Base-by-base conservation (phyloP, 768 basidiomycete species). In the Kwoniella heveanensis region DNA sequence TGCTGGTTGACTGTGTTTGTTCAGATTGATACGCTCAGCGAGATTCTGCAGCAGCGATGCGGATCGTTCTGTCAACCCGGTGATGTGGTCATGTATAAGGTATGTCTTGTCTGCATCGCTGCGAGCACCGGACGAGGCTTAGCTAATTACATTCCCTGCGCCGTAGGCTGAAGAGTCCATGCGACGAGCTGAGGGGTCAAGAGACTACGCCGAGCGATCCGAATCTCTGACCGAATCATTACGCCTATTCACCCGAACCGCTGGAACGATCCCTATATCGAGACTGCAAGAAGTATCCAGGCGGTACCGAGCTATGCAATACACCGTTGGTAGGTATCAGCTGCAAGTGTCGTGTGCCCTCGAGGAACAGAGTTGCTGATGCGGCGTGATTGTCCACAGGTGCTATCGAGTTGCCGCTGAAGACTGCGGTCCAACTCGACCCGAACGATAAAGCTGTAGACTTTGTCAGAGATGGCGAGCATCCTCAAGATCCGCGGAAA, bases 1-100 rank as follows among this genome's bases (percentile, higher is more conserved):
- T n/a, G n/a, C n/a, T 52, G 22, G 29, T 54, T 24, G 39, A 44
- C 39, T 19, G 9, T 44, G 39, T 17, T 58, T 58, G 25, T 22
- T 29, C 60, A 95, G 93, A 91, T 99, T 67, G 96, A 99, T 79
- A 90, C 92, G 6, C 90, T 99, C 79, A 95, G 92, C 77, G 93
- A 97, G 72, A 87, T 93, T 47, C 81, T 99, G 39, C 95, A 98
- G 76, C 88, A 90, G 72, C 85, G 92, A 77, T 99, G 96, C 70
- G 94, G 95, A 1, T 91, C 93, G 15, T 98, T 98, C 85, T 97
- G 93, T 80, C 94, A 94, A 70, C 89, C 94, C 1, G 96, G 97
- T 74, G 96, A 99, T 81, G 96, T 99, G 48, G 90, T 96, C 85
- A 80, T 96, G 27, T 97, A 98, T 83, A 99, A 99, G 84, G 92